Base-by-base conservation (phyloP, 192 early-diverging fungal genomes). In the Haplosporangium gracile region DNA sequence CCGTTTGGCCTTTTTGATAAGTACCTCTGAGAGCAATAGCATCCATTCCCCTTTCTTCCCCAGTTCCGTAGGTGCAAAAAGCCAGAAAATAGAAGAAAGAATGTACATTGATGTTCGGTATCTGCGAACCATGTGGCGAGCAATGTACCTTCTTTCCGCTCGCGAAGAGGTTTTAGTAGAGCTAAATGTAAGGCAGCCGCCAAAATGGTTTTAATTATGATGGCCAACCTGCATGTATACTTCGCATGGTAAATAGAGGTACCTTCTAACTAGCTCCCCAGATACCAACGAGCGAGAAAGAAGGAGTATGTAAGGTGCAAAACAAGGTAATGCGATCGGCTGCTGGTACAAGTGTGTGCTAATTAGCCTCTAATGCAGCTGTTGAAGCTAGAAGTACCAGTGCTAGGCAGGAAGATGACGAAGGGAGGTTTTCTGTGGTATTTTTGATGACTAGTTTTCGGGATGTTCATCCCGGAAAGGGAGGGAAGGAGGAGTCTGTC, bases 381-480 rank as follows among this genome's bases (percentile, higher is more conserved):
- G 36, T 38, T 39, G 43, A 45, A 13, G 49, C 49, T 51, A 51
- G 18, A 20, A 51, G 18, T 51, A 51, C 49, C 20, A 51, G 49
- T 18, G 18, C 49, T 51, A 20, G 49, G 18, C 18, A 20, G 49
- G 0, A 16, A 51, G 49, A 51, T 18, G 16, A 51, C 49, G 49
- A 51, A 51, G 16, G 49, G 18, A 2, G 49, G 0, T 42, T 22
- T 42, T 74, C 5, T 51, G 43, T 13, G 36, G 16, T 72, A 73
- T 71, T 65, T 79, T 40, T 40, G 70, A 79, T 79, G 78, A 79
- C 78, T 72, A 65, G 70, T 73, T 49, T 73, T 63, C 70, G 78
- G 70, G 57, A 36, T 38, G 24, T 73, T 74, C 26, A 40, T 68
- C n/a, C 71, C 70, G 70, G 29, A 11, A 13, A 80, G 49, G 40